phyloP scores from a whole-genome alignment of 2,329 filamentous ascomycete species.

The Cladophialophora exuberans region DNA sequence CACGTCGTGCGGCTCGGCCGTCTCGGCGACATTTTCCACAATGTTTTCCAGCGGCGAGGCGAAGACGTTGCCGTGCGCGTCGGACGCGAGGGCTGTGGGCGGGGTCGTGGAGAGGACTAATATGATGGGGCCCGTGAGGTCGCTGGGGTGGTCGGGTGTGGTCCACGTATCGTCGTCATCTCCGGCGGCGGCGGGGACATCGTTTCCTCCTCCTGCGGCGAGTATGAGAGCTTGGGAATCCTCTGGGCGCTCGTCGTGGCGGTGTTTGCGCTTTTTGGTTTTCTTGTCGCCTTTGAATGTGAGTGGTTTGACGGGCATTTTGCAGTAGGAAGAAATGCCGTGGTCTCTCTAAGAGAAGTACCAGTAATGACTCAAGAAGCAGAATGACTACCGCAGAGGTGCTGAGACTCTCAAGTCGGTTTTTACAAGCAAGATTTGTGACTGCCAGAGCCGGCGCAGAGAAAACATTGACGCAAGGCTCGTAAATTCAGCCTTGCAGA shows the following conservation, averaged over 20 bases:
- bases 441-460: too few relatives aligned
- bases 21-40: constrained; percentile 78
- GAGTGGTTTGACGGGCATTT: constrained; percentile 70
- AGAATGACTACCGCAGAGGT: too few relatives aligned
- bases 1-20: constrained; percentile 92
- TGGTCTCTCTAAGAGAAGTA: too few relatives aligned
- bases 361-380: too few relatives aligned
- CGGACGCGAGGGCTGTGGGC: constrained; percentile 77
- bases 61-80: constrained; percentile 85
- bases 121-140: constrained; percentile 80
- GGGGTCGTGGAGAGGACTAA: constrained; percentile 77
- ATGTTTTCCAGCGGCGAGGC: constrained; percentile 82
- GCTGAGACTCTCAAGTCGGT: too few relatives aligned
- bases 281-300: constrained; percentile 98
- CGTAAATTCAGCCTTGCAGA: background rate
- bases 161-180: constrained; percentile 98
- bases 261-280: constrained; percentile 74
- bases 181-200: constrained; percentile 49
- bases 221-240: constrained; percentile 16
- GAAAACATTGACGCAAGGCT: background rate
- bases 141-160: constrained; percentile 71
- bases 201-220: constrained; percentile 18
- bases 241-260: constrained; percentile 51
- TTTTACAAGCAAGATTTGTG: too few relatives aligned
- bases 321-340: too few relatives aligned